Evolutionary conservation across 2,329 filamentous ascomycete genomes (phyloP).

Genomic region (Thielaviopsis punctulata): DNA sequence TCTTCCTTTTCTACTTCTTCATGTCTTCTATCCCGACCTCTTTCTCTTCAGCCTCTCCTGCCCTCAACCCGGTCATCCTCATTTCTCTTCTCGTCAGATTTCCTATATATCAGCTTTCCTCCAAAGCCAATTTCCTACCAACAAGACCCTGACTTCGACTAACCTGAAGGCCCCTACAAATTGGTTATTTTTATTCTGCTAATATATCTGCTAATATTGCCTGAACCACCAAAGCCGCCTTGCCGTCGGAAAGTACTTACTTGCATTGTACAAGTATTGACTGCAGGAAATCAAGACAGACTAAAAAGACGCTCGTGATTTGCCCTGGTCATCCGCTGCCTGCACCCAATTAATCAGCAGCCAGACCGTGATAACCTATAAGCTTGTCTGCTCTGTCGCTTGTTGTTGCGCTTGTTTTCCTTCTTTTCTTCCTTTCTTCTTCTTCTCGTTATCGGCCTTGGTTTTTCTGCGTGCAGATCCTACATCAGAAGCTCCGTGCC

Average conservation of each 20-base stretch:
- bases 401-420: neutral
- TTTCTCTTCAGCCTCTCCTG: neutral
- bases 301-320: neutral
- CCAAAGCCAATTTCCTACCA: neutral
- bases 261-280: too few species aligned
- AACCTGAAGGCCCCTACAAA: neutral
- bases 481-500: neutral
- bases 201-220: neutral
- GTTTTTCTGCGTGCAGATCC: neutral
- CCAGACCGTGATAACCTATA: neutral
- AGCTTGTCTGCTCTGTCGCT: neutral
- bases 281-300: neutral
- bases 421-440: neutral
- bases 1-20: neutral
- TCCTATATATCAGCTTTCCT: neutral
- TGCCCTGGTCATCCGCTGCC: neutral
- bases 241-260: too few species aligned
- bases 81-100: neutral
- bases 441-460: neutral
- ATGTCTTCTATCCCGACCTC: neutral
- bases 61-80: neutral
- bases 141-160: neutral
- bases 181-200: neutral
- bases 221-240: neutral
- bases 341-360: neutral